Conservation (phyloP, 2,329 filamentous ascomycete genomes). For the Colletotrichum chrysophilum region DNA sequence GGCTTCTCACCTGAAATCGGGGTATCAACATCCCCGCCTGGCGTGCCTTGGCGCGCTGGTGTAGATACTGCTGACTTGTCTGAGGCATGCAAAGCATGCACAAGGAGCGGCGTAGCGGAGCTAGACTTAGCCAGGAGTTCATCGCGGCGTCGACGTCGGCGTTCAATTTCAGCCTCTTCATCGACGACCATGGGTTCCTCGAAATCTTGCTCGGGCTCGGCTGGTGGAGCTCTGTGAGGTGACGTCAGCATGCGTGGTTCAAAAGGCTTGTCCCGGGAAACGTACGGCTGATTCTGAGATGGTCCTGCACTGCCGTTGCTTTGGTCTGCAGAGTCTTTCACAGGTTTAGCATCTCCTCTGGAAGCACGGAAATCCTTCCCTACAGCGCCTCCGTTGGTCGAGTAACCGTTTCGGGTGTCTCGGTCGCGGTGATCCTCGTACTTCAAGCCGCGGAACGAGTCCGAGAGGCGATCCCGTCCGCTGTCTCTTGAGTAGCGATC, state of each 20-base stretch:
- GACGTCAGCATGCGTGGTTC: not conserved
- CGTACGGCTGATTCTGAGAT: constrained; percentile 38
- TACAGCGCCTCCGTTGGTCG: constrained; percentile 67
- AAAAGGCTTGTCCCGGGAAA: not conserved
- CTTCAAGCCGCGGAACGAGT: constrained; percentile 33
- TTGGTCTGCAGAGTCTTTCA: constrained; percentile 58
- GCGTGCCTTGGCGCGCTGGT: constrained; percentile 52
- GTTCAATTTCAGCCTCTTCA: constrained; percentile 83
- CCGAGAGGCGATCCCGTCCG: constrained; percentile 28
- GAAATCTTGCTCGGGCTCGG: constrained; percentile 47
- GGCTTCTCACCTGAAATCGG: constrained; percentile 51
- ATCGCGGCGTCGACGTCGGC: constrained; percentile 82
- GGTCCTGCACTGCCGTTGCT: constrained; percentile 28
- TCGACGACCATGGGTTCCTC: constrained; percentile 69
- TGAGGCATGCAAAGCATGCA: constrained; percentile 73
- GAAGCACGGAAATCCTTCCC: constrained; percentile 62
- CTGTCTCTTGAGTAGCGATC: constrained; percentile 36
- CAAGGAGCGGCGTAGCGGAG: constrained; percentile 73
- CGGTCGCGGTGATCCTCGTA: constrained; percentile 54
- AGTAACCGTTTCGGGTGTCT: constrained; percentile 57
- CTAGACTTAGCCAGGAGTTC: constrained; percentile 85
- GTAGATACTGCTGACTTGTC: constrained; percentile 63
- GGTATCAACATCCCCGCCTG: constrained; percentile 42
- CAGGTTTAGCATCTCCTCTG: constrained; percentile 72
- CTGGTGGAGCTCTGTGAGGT: constrained; percentile 24